Conservation (phyloP, 78 protist species). For the Dictyostelium firmibasis region DNA sequence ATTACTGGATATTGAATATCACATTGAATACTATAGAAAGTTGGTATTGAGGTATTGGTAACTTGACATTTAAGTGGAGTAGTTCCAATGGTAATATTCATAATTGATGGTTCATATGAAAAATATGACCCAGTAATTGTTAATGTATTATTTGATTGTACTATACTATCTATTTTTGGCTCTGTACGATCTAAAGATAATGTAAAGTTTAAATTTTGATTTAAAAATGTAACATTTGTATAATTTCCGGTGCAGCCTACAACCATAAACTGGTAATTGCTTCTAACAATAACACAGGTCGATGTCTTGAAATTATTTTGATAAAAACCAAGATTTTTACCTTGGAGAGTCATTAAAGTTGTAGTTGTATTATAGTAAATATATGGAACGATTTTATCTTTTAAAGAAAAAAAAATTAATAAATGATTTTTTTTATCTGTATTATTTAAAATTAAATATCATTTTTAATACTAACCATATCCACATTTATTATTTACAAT, state of each 20-base stretch:
- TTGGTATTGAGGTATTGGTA: neutral
- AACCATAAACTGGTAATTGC: neutral
- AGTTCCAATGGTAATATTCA: neutral
- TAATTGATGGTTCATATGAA: neutral
- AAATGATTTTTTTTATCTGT: too few relatives aligned
- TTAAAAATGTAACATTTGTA: neutral
- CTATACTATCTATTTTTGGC: neutral
- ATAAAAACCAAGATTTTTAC: neutral
- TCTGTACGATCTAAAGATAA: neutral
- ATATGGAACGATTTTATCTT: neutral
- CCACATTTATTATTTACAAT: neutral
- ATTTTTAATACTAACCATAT: neutral
- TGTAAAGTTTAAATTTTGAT: neutral
- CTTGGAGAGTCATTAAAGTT: neutral
- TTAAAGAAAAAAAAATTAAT: too few relatives aligned
- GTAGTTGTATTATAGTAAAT: neutral
- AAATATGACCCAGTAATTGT: neutral
- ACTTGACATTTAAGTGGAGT: neutral
- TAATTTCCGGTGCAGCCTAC: neutral
- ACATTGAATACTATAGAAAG: neutral
- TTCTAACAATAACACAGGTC: neutral
- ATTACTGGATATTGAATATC: neutral
- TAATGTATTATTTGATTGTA: neutral
- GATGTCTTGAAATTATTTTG: neutral
- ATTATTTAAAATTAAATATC: too few relatives aligned